A percentile compares a stretch with the other conserved stretches of the same genome.
These are phyloP conservation scores for Xylaria sp. DNA, from an alignment of 2,329 filamentous ascomycete genomes.

Conservation along the genomic window DNA sequence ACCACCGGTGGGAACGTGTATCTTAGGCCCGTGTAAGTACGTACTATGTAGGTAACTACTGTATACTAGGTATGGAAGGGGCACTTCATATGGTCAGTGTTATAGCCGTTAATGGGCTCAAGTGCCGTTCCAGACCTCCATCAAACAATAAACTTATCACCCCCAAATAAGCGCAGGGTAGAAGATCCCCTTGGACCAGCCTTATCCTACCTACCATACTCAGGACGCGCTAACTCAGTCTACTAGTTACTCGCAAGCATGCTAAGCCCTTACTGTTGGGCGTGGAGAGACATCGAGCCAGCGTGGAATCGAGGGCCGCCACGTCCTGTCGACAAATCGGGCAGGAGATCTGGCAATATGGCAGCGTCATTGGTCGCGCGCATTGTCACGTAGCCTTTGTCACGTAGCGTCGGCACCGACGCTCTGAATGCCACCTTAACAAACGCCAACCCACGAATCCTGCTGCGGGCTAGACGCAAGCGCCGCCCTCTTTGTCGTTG, in stretches of 20 bases:
- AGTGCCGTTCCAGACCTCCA: not conserved
- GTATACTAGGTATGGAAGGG: not conserved
- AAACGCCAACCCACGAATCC: constrained; percentile 7
- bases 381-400: constrained; percentile 9
- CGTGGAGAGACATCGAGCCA: not conserved
- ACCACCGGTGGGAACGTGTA: not conserved
- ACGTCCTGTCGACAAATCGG: constrained; percentile 23
- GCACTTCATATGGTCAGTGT: not conserved
- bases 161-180: not conserved
- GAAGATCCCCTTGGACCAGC: constrained; percentile 18
- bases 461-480: not conserved
- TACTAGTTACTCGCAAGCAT: constrained; percentile 16
- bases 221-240: not conserved
- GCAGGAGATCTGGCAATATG: constrained; percentile 30
- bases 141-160: not conserved
- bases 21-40: not conserved
- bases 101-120: not conserved
- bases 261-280: constrained; percentile 1
- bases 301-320: constrained; percentile 1
- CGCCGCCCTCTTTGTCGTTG: not conserved
- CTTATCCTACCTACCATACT: constrained; percentile 1
- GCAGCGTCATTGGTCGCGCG: constrained; percentile 22
- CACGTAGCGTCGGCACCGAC: constrained; percentile 7
- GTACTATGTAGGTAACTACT: no score
- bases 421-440: constrained; percentile 13